Base-by-base conservation (phyloP, 2,329 filamentous ascomycete genomes). In the Pseudopyrenochaeta lycopersici region DNA sequence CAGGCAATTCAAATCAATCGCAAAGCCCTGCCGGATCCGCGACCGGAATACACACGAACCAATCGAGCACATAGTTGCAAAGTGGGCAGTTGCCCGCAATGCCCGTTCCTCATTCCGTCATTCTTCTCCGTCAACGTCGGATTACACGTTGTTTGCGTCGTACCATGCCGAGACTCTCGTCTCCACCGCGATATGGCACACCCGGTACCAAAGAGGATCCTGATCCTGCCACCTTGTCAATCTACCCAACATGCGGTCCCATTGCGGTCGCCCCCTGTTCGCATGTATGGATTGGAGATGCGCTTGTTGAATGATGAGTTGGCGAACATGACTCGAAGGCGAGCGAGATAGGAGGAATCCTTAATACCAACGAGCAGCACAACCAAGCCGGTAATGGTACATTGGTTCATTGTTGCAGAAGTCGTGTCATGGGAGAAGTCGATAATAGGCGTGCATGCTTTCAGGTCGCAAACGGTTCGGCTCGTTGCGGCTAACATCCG, bases 21-120 rank as follows among this genome's bases (percentile, higher is more conserved):
- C 46, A 40, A 15, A 50, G 49, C 29, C 52, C 62, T 32, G 63
- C 66, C 23, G 23, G 23, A 27, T 27, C 23, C 35, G 62, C 59
- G 41, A 63, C 67, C 10, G 64, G 58, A 29, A 62, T 63, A 30
- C 60, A 63, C 33, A 67, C 64, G 45, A 53, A 54, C 46, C 60
- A 62, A 54, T 53, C 60, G 54, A 54, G 47, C 49, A 48, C 52
- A 50, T 62, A 62, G 52, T 45, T 39, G 39, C 51, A 42, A 23
- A 33, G 47, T 39, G 35, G 18, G 40, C 44, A 33, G 54, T 31
- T 40, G 41, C 31, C 35, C 52, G 41, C 49, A 56, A 50, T 39
- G 49, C 41, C 11, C 35, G 20, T 31, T 21, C 14, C 42, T 39
- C 17, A 5, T 42, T 14, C 10, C 36, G 36, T 15, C n/a, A 23